Conservation (phyloP, 2,329 filamentous ascomycete genomes). For the Sclerotinia borealis region DNA sequence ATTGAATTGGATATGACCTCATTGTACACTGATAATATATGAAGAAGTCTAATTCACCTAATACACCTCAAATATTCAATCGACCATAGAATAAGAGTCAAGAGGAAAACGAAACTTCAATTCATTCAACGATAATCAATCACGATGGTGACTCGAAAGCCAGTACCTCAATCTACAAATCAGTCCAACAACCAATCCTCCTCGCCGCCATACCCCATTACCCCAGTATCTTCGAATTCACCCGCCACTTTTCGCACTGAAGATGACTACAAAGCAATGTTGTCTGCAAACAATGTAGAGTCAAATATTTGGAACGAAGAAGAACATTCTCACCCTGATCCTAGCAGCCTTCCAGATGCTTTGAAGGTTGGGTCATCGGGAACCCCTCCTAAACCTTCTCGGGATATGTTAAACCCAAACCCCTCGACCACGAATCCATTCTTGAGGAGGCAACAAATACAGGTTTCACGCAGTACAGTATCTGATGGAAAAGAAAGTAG, state of each 20-base stretch:
- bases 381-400: constrained; percentile 22
- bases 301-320: constrained; percentile 24
- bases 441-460: constrained; percentile 20
- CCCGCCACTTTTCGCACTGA: constrained; percentile 16
- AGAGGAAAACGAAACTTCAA: background rate
- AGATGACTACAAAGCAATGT: constrained; percentile 17
- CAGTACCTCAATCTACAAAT: constrained; percentile 20
- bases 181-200: constrained; percentile 8
- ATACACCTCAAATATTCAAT: background rate
- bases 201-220: constrained; percentile 25
- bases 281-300: constrained; percentile 16
- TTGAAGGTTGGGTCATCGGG: constrained; percentile 26
- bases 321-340: background rate
- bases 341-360: constrained; percentile 22
- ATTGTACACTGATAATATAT: background rate
- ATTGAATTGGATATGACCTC: constrained; percentile 7
- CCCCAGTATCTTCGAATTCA: constrained; percentile 17
- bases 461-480: constrained; percentile 9
- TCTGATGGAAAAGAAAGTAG: constrained; percentile 25
- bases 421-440: constrained; percentile 30
- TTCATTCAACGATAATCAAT: background rate
- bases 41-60: background rate
- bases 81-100: background rate
- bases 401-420: constrained; percentile 20
- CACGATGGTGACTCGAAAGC: constrained; percentile 30